Conservation (phyloP, 352 stramenopile genomes). For the Globisporangium iwayamae region DNA sequence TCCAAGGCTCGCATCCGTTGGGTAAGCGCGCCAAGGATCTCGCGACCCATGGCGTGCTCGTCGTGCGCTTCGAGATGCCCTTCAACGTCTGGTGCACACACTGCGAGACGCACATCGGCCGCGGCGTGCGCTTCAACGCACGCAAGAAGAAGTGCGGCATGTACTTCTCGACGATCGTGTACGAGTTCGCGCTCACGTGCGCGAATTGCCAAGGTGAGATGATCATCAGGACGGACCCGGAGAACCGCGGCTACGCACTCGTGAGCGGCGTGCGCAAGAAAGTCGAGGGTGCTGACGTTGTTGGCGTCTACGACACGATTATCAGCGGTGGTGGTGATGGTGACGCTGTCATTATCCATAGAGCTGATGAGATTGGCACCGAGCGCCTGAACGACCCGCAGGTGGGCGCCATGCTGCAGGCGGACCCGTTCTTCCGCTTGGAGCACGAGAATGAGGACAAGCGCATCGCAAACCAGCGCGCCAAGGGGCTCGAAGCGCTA, state of each 20-base stretch:
- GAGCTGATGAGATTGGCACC: conserved; percentile 19
- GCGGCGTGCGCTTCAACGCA: conserved; percentile 95
- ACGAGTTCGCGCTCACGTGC: conserved; percentile 95
- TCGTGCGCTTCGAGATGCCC: conserved; percentile 98
- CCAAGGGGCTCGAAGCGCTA: conserved; percentile 48
- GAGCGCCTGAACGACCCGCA: conserved; percentile 57
- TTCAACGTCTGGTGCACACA: conserved; percentile 93
- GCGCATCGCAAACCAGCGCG: conserved; percentile 36
- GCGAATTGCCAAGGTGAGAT: conserved; percentile 84
- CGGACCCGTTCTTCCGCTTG: conserved; percentile 72
- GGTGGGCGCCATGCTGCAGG: conserved; percentile 33
- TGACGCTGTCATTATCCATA: conserved; percentile 11
- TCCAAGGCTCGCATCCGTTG: conserved; percentile 68
- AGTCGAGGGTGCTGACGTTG: conserved; percentile 36
- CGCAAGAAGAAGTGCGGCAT: conserved; percentile 89
- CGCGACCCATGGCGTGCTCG: conserved; percentile 68
- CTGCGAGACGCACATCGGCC: conserved; percentile 66
- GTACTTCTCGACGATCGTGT: conserved; percentile 92
- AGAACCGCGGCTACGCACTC: conserved; percentile 87
- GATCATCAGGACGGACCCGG: conserved; percentile 95
- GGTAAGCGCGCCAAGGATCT: conserved; percentile 86
- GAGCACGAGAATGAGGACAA: conserved; percentile 81
- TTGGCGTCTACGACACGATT: conserved; percentile 13
- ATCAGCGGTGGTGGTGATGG: neutral
- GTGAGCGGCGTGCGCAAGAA: conserved; percentile 89